These are phyloP conservation scores for Rutstroemia sp. DNA, from an alignment of 2,329 filamentous ascomycete species.

Conservation along the genomic window DNA sequence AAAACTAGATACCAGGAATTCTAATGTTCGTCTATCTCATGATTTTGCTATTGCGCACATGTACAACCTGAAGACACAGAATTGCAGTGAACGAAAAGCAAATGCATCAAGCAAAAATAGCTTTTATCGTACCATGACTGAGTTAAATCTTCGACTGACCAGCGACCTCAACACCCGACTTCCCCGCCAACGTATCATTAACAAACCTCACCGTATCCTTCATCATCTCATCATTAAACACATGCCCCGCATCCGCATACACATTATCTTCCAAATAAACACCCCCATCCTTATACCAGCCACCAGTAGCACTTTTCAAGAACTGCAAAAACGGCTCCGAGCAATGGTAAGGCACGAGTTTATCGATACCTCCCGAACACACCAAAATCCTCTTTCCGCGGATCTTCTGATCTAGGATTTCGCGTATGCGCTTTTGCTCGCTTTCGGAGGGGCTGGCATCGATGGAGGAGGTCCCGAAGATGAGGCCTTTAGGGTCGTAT, in stretches of 20 bases:
- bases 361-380: slow-evolving; percentile 60
- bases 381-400: slow-evolving; percentile 57
- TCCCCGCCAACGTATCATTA: slow-evolving; percentile 29
- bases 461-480: slow-evolving; percentile 49
- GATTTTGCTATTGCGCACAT: background rate
- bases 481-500: slow-evolving; percentile 67
- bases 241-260: slow-evolving; percentile 62
- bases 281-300: slow-evolving; percentile 47
- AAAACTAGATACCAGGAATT: no score
- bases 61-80: background rate
- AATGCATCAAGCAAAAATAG: no score
- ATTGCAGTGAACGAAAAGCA: background rate
- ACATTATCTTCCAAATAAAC: slow-evolving; percentile 57
- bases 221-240: slow-evolving; percentile 62
- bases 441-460: slow-evolving; percentile 22
- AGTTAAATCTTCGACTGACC: slow-evolving; percentile 18
- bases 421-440: slow-evolving; percentile 38
- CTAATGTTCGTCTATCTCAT: background rate
- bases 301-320: slow-evolving; percentile 45
- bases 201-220: slow-evolving; percentile 59
- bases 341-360: slow-evolving; percentile 61
- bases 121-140: no score
- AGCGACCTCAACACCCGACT: background rate
- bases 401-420: slow-evolving; percentile 42
- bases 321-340: slow-evolving; percentile 53